Percentiles rank a stretch among this genome's conserved stretches.
These are phyloP conservation scores for Starmerella powellii DNA, from an alignment of 805 yeast genomes.

Conservation along the genomic window DNA sequence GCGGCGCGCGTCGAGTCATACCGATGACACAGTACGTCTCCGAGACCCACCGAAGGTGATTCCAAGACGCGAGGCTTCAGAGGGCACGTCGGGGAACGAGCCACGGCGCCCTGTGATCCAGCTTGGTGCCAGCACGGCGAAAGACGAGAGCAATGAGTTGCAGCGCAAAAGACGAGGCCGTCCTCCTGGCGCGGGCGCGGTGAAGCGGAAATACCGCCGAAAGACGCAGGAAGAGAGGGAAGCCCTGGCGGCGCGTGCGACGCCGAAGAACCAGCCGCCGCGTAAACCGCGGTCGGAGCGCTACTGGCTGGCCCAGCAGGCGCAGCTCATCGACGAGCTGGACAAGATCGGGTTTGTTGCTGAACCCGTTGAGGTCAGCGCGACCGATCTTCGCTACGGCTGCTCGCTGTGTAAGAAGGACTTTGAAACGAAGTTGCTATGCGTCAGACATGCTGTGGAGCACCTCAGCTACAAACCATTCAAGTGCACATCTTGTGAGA, in stretches of 20 bases:
- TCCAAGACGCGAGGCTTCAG: too few species aligned
- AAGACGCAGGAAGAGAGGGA: neutral
- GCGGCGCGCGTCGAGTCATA: too few species aligned
- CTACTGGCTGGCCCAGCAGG: slow-evolving; percentile 17
- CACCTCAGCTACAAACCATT: slow-evolving; percentile 12
- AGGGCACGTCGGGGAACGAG: too few species aligned
- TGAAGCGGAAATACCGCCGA: neutral
- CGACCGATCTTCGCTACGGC: neutral
- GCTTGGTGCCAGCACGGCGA: too few species aligned
- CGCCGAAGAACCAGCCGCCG: neutral
- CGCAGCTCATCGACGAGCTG: slow-evolving; percentile 3
- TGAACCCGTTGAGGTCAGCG: neutral
- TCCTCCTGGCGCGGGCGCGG: neutral
- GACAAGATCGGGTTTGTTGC: slow-evolving; percentile 7
- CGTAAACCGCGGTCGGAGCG: slow-evolving; percentile 9
- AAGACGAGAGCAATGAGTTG: neutral
- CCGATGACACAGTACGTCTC: too few species aligned
- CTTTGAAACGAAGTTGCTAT: slow-evolving; percentile 10
- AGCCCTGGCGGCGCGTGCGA: neutral
- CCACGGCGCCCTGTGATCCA: neutral
- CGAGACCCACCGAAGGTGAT: too few species aligned
- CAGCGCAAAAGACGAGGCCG: neutral
- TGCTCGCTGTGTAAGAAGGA: slow-evolving; percentile 9
- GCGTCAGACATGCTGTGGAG: slow-evolving; percentile 12
- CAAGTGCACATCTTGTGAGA: slow-evolving; percentile 7